phyloP scores from a whole-genome alignment of 345 rosid genomes.

The Eucalyptus sideroxylon region DNA sequence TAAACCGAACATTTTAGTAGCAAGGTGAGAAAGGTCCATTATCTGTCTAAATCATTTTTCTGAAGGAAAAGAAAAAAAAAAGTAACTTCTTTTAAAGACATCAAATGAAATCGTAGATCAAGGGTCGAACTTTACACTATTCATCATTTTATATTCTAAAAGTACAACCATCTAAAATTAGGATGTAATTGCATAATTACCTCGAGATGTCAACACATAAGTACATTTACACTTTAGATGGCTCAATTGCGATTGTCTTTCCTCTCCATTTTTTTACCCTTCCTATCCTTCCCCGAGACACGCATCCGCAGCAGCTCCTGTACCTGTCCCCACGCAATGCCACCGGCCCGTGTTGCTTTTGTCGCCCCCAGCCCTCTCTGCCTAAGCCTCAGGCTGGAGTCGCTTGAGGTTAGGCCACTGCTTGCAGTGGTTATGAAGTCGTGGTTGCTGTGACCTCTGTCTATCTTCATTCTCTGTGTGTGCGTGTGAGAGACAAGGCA shows the following conservation, averaged over 20 bases:
- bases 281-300: neutral
- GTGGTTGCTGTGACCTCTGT: neutral
- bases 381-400: neutral
- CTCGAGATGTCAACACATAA: neutral
- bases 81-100: neutral
- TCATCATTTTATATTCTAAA: neutral
- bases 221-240: neutral
- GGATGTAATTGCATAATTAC: neutral
- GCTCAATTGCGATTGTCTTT: neutral
- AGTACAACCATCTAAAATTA: neutral
- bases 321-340: neutral
- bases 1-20: neutral
- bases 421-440: neutral
- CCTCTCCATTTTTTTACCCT: neutral
- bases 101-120: neutral
- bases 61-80: neutral
- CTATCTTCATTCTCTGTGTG: neutral
- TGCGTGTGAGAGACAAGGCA: neutral
- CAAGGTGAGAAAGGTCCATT: neutral
- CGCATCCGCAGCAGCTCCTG: neutral
- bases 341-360: neutral
- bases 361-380: neutral
- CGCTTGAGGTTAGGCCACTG: neutral
- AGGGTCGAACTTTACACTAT: neutral
- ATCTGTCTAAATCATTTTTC: neutral